Evolutionary conservation across 2,329 filamentous ascomycete species (phyloP).

Genomic region (Microsporum ferrugineum): DNA sequence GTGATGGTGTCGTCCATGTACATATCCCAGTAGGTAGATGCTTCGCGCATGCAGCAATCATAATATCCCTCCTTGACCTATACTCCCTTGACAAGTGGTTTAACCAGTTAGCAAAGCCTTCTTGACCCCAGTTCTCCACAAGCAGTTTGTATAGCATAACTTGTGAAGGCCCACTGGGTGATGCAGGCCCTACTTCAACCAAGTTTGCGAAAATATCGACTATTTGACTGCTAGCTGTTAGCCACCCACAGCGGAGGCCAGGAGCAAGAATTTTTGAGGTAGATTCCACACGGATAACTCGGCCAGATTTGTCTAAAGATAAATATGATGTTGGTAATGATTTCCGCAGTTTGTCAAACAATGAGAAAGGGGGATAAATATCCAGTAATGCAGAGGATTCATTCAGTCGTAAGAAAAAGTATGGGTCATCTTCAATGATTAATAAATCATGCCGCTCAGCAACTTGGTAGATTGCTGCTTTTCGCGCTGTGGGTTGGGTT

Average conservation of each 20-base stretch:
- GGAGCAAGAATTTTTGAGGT: conserved; percentile 77
- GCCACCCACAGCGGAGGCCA: conserved; percentile 66
- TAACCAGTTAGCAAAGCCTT: conserved; percentile 23
- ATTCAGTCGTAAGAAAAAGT: conserved; percentile 71
- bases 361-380: conserved; percentile 19
- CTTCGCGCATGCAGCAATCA: conserved; percentile 20
- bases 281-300: conserved; percentile 73
- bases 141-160: conserved; percentile 69
- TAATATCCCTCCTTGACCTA: conserved; percentile 15
- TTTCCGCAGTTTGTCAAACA: conserved; percentile 53
- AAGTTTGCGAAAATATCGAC: conserved; percentile 65
- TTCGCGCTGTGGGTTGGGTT: conserved; percentile 53
- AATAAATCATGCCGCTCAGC: conserved; percentile 66
- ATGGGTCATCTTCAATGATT: conserved; percentile 78
- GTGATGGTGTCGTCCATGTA: conserved; percentile 16
- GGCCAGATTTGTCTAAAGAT: conserved; percentile 64
- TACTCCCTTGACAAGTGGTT: conserved; percentile 18
- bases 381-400: conserved; percentile 29
- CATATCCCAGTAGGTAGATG: conserved; percentile 18
- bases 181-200: conserved; percentile 66
- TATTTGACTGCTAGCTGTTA: conserved; percentile 69
- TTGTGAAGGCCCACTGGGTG: conserved; percentile 66
- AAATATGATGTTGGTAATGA: conserved; percentile 58
- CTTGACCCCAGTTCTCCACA: conserved; percentile 24
- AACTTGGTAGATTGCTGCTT: conserved; percentile 57